A percentile compares a stretch with the other conserved stretches of the same genome.
phyloP scores from a whole-genome alignment of 805 yeast genomes.

The Candida qinlingensis region DNA sequence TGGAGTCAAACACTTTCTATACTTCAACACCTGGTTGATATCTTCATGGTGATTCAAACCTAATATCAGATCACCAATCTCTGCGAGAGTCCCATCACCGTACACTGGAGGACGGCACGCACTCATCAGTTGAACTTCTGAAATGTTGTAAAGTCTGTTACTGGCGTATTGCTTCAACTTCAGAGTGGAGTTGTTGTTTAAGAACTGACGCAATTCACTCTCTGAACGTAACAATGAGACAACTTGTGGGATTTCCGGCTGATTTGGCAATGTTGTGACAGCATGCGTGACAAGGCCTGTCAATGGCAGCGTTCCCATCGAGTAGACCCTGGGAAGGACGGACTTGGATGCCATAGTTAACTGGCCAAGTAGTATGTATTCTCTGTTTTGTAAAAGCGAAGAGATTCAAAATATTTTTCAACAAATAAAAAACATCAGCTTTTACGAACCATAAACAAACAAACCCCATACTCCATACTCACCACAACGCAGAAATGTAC shows the following conservation, averaged over 20 bases:
- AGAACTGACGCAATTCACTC: constrained; percentile 36
- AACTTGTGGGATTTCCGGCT: constrained; percentile 33
- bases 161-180: constrained; percentile 15
- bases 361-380: too few species aligned
- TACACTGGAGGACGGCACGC: constrained; percentile 23
- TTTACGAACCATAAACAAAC: not conserved
- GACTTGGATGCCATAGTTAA: not conserved
- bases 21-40: constrained; percentile 13
- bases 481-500: constrained; percentile 46
- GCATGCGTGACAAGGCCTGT: constrained; percentile 33
- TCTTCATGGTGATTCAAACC: constrained; percentile 14
- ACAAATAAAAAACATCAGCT: not conserved
- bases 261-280: constrained; percentile 35
- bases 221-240: constrained; percentile 39
- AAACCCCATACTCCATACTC: not conserved
- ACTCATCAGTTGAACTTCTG: constrained; percentile 17
- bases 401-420: not conserved
- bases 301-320: constrained; percentile 42
- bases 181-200: constrained; percentile 34
- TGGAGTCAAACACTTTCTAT: constrained; percentile 24
- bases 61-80: constrained; percentile 17
- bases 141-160: constrained; percentile 7
- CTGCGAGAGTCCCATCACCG: constrained; percentile 17
- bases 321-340: constrained; percentile 30
- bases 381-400: too few species aligned